Evolutionary conservation across 2,329 filamentous ascomycete genomes (phyloP).

Genomic region (Trichoderma sp.): DNA sequence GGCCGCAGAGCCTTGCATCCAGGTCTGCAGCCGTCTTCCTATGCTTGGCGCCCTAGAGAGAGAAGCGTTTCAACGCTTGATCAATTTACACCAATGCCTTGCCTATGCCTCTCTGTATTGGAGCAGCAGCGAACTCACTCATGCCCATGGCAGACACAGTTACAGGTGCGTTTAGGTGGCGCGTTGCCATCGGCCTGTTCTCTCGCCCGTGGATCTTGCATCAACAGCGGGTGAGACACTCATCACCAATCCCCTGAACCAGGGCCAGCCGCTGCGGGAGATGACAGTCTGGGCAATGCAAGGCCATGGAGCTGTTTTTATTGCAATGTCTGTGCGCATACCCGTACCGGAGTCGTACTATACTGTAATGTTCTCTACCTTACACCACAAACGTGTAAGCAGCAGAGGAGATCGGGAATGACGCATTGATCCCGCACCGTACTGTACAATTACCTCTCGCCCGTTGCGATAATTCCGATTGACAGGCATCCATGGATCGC

Average conservation of each 20-base stretch:
- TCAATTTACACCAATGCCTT: background rate
- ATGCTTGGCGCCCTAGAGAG: background rate
- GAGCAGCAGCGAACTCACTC: background rate
- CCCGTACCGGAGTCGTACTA: background rate
- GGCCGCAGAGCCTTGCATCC: background rate
- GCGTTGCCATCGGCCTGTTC: background rate
- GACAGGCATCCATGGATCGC: background rate
- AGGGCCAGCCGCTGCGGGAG: constrained; percentile 3
- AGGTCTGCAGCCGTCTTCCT: background rate
- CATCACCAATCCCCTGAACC: constrained; percentile 1
- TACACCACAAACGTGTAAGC: background rate
- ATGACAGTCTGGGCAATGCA: constrained; percentile 3
- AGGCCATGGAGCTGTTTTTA: background rate
- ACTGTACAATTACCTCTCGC: background rate
- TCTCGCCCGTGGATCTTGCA: background rate
- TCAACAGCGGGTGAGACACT: background rate
- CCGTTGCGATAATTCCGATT: background rate
- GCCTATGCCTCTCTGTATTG: background rate
- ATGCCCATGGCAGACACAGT: background rate
- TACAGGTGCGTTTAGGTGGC: background rate
- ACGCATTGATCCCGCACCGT: background rate
- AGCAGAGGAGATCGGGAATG: background rate
- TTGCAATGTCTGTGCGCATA: background rate
- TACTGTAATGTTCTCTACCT: background rate
- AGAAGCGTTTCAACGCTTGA: background rate